Evolutionary conservation across 345 rosid species (phyloP), one percentile per base, ranked within the genome.

Genomic region (Excoecaria agallocha): DNA sequence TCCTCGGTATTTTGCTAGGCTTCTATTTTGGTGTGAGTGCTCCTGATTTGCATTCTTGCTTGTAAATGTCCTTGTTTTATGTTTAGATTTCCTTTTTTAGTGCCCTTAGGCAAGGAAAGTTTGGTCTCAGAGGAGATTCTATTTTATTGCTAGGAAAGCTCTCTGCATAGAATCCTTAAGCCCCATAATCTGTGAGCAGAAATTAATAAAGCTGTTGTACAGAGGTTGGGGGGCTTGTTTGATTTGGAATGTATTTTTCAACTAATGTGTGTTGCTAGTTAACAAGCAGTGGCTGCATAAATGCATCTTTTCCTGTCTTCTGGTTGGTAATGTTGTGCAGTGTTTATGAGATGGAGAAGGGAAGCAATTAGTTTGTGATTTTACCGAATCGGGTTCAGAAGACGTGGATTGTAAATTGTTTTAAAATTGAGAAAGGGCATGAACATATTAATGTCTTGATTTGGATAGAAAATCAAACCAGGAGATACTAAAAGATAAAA

Each of bases 1-100:
- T 48, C 37, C 56, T 46, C 15, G 43, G 25, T 7, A 25, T 59
- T 45, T 37, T 43, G 56, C 13, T 66, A 24, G 43, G 59, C 60
- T 49, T 71, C 51, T 46, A 20, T 57, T 77, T 54, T 19, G 30
- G 48, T 45, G 58, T 3, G 43, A n/a, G 13, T 61, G 73, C 65
- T 49, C 45, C 1, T 52, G 25, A 20, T 45, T 38, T 58, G 75
- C 55, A 15, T 41, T 50, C 58, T 57, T 58, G 61, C 30, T 30
- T 59, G 70, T 77, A 77, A 51, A 57, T 57, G 50, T 35, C 68
- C 51, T 63, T n/a, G 17, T 12, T 49, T 52, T 73, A 38, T 39
- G 19, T 20, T 49, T 48, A 65, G 41, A 49, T 30, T 30, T 30
- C 2, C 12, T 55, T 60, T 30, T 55, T 52, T 22, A 51, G 30